Base-by-base conservation (phyloP, 306 rosid genomes). In the Prunus davidiana region DNA sequence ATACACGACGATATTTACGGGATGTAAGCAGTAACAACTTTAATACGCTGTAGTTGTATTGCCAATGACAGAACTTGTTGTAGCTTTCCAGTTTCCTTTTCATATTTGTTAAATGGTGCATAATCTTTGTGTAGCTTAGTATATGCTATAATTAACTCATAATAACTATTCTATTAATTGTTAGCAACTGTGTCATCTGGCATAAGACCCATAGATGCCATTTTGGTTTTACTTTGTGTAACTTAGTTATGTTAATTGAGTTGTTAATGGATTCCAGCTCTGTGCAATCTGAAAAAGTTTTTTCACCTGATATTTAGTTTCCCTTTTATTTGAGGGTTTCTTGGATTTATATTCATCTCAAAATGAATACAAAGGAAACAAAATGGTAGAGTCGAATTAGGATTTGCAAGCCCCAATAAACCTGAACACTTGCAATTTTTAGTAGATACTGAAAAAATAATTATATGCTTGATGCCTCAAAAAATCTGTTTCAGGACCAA, bases 401-500 rank as follows among this genome's bases (percentile, higher is more conserved):
- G 25, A 56, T 54, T 54, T 18, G 3, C 69, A 61, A 45, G 27
- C 52, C 65, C 43, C 20, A n/a, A 41, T 28, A 25, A 30, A 38
- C 11, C n/a, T 28, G 22, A 72, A 20, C n/a, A 25, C 41, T 61
- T 49, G 76, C 56, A 69, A 62, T 12, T 56, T 86, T 69, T 41
- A 64, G 67, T 58, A 1, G 12, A 19, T 34, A 34, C 22, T 60
- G 74, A 10, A 55, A 60, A 3, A 22, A 57, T 8, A 24, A 16
- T 56, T 7, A 34, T 38, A 71, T 71, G 58, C 79, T 72, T 80
- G 45, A 76, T 69, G 64, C 69, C 78, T 78, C 38, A 43, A 30
- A 32, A 75, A 73, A 50, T 16, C n/a, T 64, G 20, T 83, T 85
- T 72, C 90, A 95, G 99, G 93, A 78, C 68, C 88, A 34, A 78